Base-by-base conservation (phyloP, 2,329 filamentous ascomycete genomes). In the Penicillium hordei region DNA sequence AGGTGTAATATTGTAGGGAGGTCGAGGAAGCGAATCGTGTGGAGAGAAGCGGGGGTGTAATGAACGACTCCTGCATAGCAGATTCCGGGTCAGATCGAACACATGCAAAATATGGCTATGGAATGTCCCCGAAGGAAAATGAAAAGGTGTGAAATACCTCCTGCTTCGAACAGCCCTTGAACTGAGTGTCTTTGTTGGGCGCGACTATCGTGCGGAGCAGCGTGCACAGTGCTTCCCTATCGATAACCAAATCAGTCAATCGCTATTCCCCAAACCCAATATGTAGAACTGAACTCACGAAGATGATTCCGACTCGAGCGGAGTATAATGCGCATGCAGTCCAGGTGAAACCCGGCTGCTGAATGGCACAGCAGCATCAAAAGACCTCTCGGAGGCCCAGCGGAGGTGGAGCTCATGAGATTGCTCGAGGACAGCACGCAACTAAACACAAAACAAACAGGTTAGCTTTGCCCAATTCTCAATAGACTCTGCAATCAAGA, bases 321-420 rank as follows among this genome's bases (percentile, higher is more conserved):
- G 89, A 0, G 88, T 89, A 70, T 88, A 92, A 67, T 89, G 89
- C 27, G 92, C 79, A 78, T 97, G 92, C 23, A 97, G 78, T 3
- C 93, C 93, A 0, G 93, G 87, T 2, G 91, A 86, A 15, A 92
- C 75, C 58, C 89, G 84, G 51, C 91, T 91, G 43, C 84, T 79
- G 67, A 94, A 88, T 1, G 93, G 93, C 39, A 87, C 81, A 44
- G 88, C 78, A 1, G 83, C 78, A 39, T 83, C 77, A 70, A 87
- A 88, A 1, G 81, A 68, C 7, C 70, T 67, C 2, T 85, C 77
- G 15, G 86, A 84, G n/a, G 84, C 82, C 90, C 92, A 96, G 71
- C 89, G 85, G 58, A 97, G 78, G 73, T 93, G 89, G 42, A 97
- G 77, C 72, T 91, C 87, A 66, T 88, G 84, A 62, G 84, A 85